Conservation (phyloP, 306 rosid species). For the Rubus parviflorus region DNA sequence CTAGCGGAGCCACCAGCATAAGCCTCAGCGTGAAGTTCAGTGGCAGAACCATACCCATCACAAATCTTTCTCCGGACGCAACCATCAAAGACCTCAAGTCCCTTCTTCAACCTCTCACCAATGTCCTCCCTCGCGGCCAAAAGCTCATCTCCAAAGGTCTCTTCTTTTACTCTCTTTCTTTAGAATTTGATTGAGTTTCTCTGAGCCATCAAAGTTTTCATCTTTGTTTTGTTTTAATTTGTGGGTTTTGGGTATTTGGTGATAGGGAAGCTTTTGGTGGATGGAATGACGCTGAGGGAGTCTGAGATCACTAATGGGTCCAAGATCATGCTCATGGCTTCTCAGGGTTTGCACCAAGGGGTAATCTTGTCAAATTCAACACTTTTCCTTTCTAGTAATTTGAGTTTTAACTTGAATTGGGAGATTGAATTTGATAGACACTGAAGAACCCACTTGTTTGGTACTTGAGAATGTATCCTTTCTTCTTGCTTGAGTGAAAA, state of each 20-base stretch:
- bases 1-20: conserved; percentile 23
- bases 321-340: conserved; percentile 88
- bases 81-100: conserved; percentile 75
- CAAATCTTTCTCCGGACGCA: conserved; percentile 51
- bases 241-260: conserved; percentile 26
- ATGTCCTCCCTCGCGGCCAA: conserved; percentile 90
- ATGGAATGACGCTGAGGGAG: conserved; percentile 56
- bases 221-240: not conserved
- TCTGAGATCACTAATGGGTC: conserved; percentile 64
- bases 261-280: conserved; percentile 85
- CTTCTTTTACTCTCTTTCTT: conserved; percentile 7
- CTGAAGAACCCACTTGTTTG: not conserved
- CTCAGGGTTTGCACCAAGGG: conserved; percentile 97
- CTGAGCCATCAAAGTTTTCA: not conserved
- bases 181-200: not conserved
- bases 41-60: conserved; percentile 51
- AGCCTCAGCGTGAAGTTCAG: conserved; percentile 66
- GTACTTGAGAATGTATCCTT: not conserved
- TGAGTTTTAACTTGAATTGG: not conserved
- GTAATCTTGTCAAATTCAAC: conserved; percentile 30
- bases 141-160: conserved; percentile 90
- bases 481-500: not conserved
- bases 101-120: conserved; percentile 73
- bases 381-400: not conserved
- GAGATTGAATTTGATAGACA: not conserved